Evolutionary conservation across 306 rosid genomes (phyloP).

Genomic region (Cucurbita ficifolia): DNA sequence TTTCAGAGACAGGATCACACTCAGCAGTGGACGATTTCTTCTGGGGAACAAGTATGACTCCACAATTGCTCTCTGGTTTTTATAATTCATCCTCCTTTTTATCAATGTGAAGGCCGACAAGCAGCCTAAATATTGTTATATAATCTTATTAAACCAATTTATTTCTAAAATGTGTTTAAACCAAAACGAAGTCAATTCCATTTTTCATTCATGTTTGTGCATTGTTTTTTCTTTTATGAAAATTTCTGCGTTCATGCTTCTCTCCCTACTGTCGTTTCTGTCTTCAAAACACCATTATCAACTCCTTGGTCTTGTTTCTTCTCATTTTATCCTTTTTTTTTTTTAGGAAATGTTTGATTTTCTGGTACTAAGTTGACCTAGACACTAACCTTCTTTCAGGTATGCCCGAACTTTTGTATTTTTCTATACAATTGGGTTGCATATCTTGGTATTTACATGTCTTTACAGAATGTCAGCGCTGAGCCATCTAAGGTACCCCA

Average conservation of each 20-base stretch:
- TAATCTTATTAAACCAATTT: background rate
- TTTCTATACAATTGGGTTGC: constrained; percentile 92
- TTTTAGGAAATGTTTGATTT: background rate
- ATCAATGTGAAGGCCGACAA: background rate
- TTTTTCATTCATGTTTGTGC: background rate
- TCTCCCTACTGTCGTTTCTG: background rate
- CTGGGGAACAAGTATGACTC: constrained; percentile 81
- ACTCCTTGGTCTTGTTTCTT: background rate
- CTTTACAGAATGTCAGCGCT: constrained; percentile 94
- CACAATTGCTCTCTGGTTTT: constrained; percentile 1
- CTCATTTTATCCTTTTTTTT: background rate
- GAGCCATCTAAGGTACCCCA: constrained; percentile 66
- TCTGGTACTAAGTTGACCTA: background rate
- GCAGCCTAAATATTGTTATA: background rate
- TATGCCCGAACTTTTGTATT: constrained; percentile 90
- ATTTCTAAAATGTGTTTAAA: background rate
- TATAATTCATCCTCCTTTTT: background rate
- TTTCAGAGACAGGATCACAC: constrained; percentile 94
- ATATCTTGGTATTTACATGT: constrained; percentile 76
- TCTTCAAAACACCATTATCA: background rate
- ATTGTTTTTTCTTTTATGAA: background rate
- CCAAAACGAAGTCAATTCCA: background rate
- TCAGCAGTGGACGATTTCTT: constrained; percentile 98
- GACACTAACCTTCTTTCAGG: constrained; percentile 21
- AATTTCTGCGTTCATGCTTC: background rate